Evolutionary conservation across 2,329 filamentous ascomycete genomes (phyloP), one percentile per base, ranked within the genome.

Genomic region (Xylariaceae sp.): DNA sequence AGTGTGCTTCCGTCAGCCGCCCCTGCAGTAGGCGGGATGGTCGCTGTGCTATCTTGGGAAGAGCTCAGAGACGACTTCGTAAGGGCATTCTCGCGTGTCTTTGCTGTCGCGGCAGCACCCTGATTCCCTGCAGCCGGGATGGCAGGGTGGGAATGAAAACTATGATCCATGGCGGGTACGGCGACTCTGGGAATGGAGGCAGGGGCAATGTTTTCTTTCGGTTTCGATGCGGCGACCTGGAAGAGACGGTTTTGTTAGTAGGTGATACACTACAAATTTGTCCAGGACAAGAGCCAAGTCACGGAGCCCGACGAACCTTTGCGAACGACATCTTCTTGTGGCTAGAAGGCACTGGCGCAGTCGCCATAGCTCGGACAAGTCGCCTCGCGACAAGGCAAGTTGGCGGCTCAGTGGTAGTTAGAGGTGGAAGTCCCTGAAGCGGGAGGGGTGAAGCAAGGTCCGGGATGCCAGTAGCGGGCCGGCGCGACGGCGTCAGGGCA

Each of bases 261-360:
- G n/a, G n/a, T n/a, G n/a, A n/a, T n/a, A n/a, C n/a, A n/a, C n/a
- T n/a, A n/a, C n/a, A n/a, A n/a, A n/a, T n/a, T n/a, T n/a, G n/a
- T n/a, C n/a, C n/a, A n/a, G n/a, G n/a, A n/a, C n/a, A n/a, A n/a
- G n/a, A n/a, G n/a, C n/a, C n/a, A n/a, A n/a, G n/a, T n/a, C n/a
- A n/a, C n/a, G n/a, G n/a, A n/a, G 18, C 12, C 22, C 13, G 14
- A 19, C 45, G 13, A 38, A 57, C 55, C 52, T 55, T 56, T 19
- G 55, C 55, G 27, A 57, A 57, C 30, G 55, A 56, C 34, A 56
- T 26, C 37, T 53, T 56, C 41, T 56, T 52, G 22, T 48, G 47
- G 33, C 38, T 51, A 43, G 51, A 43, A 32, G 52, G 38, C 19
- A 44, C 39, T 17, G 51, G 51, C 33, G 39, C 47, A 31, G 52